Conservation (phyloP, 164 flowering plant species). For the Kalanchoe fedtschenkoi region DNA sequence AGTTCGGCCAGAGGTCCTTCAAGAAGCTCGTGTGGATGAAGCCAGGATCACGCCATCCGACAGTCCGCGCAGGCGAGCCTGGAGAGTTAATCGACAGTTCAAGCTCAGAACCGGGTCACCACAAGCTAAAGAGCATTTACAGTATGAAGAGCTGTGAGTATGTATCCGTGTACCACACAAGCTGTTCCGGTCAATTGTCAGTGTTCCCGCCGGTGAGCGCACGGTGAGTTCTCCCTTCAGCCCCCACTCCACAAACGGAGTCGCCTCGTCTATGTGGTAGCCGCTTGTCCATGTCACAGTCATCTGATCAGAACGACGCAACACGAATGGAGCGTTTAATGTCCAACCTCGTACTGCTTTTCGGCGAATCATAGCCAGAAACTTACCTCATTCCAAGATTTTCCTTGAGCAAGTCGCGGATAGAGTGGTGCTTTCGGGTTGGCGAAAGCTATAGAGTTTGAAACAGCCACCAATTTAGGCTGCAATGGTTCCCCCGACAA, state of each 20-base stretch:
- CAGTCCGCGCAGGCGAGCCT: slow-evolving; percentile 83
- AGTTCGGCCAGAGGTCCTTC: slow-evolving; percentile 73
- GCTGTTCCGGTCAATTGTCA: slow-evolving; percentile 32
- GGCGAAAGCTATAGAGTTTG: slow-evolving; percentile 40
- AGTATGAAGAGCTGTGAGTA: no score
- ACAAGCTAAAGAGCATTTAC: no score
- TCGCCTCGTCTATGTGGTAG: slow-evolving; percentile 34
- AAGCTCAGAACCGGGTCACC: background rate
- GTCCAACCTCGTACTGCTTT: background rate
- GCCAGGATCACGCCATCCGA: slow-evolving; percentile 95
- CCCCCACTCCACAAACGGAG: slow-evolving; percentile 48
- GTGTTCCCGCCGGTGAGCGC: slow-evolving; percentile 40
- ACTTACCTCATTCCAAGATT: slow-evolving; percentile 64
- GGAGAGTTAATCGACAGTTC: slow-evolving; percentile 2
- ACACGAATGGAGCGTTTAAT: background rate
- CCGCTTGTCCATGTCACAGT: slow-evolving; percentile 60
- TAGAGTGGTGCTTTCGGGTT: slow-evolving; percentile 70
- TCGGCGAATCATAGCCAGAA: background rate
- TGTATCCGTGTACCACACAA: slow-evolving; percentile 48
- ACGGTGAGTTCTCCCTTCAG: slow-evolving; percentile 15
- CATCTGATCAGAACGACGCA: slow-evolving; percentile 24
- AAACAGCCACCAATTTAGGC: slow-evolving; percentile 55
- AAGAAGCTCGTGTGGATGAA: slow-evolving; percentile 84
- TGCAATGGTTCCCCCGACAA: slow-evolving; percentile 16
- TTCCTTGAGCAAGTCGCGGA: slow-evolving; percentile 74